Percentiles rank a stretch among this genome's conserved stretches.
phyloP scores from a whole-genome alignment of 257 asterid species.

The Solanum pinnatisectum region DNA sequence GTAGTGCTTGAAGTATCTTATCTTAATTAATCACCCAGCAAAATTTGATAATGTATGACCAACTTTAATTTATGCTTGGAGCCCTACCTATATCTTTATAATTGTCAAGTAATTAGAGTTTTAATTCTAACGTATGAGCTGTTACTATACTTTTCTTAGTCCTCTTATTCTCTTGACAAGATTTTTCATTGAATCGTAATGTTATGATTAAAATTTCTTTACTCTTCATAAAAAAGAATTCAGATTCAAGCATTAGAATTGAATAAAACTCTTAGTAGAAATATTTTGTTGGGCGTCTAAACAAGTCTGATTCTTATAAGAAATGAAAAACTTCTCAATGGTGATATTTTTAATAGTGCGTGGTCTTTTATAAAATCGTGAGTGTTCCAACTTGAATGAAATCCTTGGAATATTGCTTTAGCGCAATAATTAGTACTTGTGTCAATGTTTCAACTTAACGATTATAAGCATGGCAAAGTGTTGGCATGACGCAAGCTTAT shows the following conservation, averaged over 20 bases:
- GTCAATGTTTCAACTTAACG: neutral
- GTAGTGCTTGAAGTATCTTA: neutral
- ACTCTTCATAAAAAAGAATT: neutral
- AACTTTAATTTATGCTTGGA: neutral
- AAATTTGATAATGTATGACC: neutral
- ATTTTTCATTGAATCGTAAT: no score
- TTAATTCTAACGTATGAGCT: neutral
- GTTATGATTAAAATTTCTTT: neutral
- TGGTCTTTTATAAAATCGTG: no score
- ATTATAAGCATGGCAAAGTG: neutral
- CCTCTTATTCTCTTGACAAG: neutral
- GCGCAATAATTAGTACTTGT: neutral
- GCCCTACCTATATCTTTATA: neutral
- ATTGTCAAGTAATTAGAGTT: neutral
- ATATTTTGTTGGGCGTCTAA: neutral
- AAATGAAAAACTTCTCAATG: neutral
- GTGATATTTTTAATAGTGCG: neutral
- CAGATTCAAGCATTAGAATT: neutral
- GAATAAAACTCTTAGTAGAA: neutral
- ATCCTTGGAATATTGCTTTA: neutral
- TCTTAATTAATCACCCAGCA: neutral
- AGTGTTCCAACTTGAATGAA: neutral
- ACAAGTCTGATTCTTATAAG: neutral
- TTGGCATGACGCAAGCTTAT: neutral
- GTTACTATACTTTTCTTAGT: neutral